Conservation (phyloP, 2,329 filamentous ascomycete species). For the Rutstroemia sydowiana region DNA sequence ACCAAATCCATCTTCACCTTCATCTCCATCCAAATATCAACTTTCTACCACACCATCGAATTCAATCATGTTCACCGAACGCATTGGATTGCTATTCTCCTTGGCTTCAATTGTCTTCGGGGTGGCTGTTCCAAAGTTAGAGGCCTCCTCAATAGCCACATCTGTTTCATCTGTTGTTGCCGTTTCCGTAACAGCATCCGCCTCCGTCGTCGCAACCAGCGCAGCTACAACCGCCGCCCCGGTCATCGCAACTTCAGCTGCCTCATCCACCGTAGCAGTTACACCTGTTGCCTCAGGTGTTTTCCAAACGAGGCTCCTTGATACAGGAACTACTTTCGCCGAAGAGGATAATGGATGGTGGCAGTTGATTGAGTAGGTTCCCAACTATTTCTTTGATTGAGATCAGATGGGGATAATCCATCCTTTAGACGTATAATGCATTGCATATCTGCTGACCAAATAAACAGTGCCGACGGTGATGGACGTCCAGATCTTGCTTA, state of each 20-base stretch:
- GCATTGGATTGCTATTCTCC: no score
- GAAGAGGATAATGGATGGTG: conserved; percentile 9
- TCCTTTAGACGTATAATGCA: no score
- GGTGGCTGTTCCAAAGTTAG: conserved; percentile 7
- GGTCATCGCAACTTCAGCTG: conserved; percentile 20
- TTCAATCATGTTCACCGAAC: no score
- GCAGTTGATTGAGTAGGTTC: conserved; percentile 10
- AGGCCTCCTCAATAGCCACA: background rate
- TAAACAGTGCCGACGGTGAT: background rate
- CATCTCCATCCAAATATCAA: no score
- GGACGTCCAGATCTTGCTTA: conserved; percentile 2
- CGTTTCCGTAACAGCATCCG: conserved; percentile 10
- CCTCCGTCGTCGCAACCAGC: background rate
- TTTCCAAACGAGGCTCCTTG: conserved; percentile 3
- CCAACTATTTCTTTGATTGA: background rate
- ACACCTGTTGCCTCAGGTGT: background rate
- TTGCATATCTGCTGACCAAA: background rate
- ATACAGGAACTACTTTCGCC: conserved; percentile 2
- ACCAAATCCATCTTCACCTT: no score
- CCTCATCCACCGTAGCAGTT: background rate
- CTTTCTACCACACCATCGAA: no score
- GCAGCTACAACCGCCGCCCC: conserved; percentile 12
- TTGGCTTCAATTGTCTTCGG: no score
- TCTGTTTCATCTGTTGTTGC: no score
- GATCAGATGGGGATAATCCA: no score